These are phyloP conservation scores for Amanita exitialis DNA, from an alignment of 768 basidiomycete genomes.

Conservation along the genomic window DNA sequence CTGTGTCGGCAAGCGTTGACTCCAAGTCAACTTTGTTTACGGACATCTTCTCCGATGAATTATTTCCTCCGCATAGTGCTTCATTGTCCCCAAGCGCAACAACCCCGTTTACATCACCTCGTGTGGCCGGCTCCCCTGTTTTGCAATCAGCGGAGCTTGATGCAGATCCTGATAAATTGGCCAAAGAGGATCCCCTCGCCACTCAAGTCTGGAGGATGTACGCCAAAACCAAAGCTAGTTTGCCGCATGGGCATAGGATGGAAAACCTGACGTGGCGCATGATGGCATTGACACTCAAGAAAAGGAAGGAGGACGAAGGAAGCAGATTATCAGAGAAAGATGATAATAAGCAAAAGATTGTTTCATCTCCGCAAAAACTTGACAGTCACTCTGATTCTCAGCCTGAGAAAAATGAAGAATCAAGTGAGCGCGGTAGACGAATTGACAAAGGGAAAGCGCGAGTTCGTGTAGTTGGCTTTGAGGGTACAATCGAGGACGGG, in stretches of 20 bases:
- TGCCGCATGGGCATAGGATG: slow-evolving; percentile 92
- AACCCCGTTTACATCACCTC: slow-evolving; percentile 55
- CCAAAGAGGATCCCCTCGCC: slow-evolving; percentile 83
- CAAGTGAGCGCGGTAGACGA: slow-evolving; percentile 48
- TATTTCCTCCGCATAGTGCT: slow-evolving; percentile 35
- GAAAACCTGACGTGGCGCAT: slow-evolving; percentile 98
- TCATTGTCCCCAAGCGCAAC: slow-evolving; percentile 31
- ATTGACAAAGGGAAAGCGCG: slow-evolving; percentile 75
- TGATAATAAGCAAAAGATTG: slow-evolving; percentile 12
- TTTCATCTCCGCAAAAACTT: slow-evolving; percentile 7
- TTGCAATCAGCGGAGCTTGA: slow-evolving; percentile 37
- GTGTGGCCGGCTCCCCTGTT: slow-evolving; percentile 60
- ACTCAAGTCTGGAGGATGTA: slow-evolving; percentile 98
- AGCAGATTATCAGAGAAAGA: slow-evolving; percentile 13
- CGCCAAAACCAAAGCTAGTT: slow-evolving; percentile 75
- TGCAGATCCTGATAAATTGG: slow-evolving; percentile 53
- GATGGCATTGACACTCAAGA: slow-evolving; percentile 94
- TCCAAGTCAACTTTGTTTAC: slow-evolving; percentile 56
- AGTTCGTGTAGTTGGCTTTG: slow-evolving; percentile 76
- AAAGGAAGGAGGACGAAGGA: slow-evolving; percentile 71
- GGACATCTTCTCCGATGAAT: slow-evolving; percentile 62
- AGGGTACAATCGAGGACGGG: slow-evolving; percentile 62
- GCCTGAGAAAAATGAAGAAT: slow-evolving; percentile 16
- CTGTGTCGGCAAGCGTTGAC: slow-evolving; percentile 35
- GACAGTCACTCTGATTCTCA: slow-evolving; percentile 12